phyloP scores from a whole-genome alignment of 176 grass and related monocot genomes.

The Oryza glaberrima region DNA sequence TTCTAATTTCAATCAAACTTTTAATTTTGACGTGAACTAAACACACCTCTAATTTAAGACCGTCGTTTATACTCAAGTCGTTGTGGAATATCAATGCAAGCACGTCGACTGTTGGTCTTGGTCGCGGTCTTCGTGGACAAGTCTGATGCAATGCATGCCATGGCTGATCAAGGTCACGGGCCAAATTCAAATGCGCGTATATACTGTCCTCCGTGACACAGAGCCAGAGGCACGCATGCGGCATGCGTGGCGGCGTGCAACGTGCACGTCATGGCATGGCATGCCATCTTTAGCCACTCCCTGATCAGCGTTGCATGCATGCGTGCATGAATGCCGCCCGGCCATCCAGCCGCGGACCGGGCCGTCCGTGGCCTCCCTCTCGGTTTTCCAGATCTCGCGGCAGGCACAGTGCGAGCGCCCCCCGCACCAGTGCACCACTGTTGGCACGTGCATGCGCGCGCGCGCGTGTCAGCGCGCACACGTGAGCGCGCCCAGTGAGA shows the following conservation, averaged over 20 bases:
- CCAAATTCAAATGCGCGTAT: neutral
- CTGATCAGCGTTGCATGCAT: no score
- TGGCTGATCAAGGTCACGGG: neutral
- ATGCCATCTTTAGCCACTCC: neutral
- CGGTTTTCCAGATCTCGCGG: conserved; percentile 25
- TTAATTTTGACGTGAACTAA: no score
- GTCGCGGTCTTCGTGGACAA: neutral
- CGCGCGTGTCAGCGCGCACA: conserved; percentile 35
- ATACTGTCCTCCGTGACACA: neutral
- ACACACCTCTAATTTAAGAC: accelerated
- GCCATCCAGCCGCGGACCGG: neutral
- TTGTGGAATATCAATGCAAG: neutral
- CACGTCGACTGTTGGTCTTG: neutral
- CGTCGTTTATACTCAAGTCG: neutral
- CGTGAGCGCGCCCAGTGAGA: conserved; percentile 18
- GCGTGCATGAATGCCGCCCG: no score
- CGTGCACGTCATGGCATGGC: neutral
- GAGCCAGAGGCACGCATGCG: neutral
- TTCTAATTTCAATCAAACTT: no score
- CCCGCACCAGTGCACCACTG: conserved; percentile 25
- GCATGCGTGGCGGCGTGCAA: neutral
- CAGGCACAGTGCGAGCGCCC: conserved; percentile 6
- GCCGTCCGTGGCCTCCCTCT: neutral
- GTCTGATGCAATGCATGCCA: neutral
- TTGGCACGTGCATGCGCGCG: conserved; percentile 41